Base-by-base conservation (phyloP, 306 rosid species). In the Alnus glutinosa region DNA sequence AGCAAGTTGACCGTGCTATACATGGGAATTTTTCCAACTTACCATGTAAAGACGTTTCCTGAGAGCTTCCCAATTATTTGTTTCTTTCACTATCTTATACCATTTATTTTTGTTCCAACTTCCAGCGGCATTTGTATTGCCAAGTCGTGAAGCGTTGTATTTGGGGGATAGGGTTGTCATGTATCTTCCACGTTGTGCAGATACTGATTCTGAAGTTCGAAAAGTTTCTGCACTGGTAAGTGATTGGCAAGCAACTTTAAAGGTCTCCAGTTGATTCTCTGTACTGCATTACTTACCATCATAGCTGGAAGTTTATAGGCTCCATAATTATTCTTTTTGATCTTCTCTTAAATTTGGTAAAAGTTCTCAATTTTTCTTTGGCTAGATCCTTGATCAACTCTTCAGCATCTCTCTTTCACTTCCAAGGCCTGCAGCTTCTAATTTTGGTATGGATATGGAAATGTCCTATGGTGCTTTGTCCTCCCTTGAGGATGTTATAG, bases 121-220 rank as follows among this genome's bases (percentile, higher is more conserved):
- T 63, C 68, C 92, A 94, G 98, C 97, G 52, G 97, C 97, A 64
- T 91, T 86, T 85, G 87, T 91, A 55, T 85, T 94, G 88, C 98
- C 98, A 82, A 92, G 90, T 79, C 97, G 98, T 39, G 98, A 87
- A 81, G 92, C 98, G 71, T 89, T 94, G 88, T 92, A 90, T 57
- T 80, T 94, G 80, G 98, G 98, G 80, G 98, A 92, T 78, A 87
- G 98, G 88, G 84, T 91, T 39, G 85, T 90, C 76, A 84, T 84
- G 87, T 94, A 94, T 86, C 97, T 94, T 85, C 98, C 97, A 61
- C 97, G 98, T 67, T 94, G 97, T 89, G 97, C 94, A 7, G 98
- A 94, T 88, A 84, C 89, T 68, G 84, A 89, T 84, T 89, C 97
- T 73, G 98, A 94, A 85, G 98, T 94, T 85, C 84, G 98, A 85